Percentiles rank a stretch among this genome's conserved stretches.
Conservation (phyloP, 345 rosid species). For the Linum lewisii region DNA sequence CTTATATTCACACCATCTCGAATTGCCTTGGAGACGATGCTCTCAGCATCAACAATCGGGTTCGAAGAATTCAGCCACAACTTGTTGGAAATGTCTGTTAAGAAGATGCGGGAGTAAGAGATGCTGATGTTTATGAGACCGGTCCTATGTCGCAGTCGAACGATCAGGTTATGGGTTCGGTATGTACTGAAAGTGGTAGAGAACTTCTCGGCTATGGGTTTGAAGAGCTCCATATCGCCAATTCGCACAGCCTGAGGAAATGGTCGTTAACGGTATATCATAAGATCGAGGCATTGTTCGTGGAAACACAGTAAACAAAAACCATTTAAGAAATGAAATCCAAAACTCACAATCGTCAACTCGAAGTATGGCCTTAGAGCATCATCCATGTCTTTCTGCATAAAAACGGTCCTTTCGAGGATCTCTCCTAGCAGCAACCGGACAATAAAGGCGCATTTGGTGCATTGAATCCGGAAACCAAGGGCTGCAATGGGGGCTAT, state of each 20-base stretch:
- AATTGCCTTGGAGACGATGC: slow-evolving; percentile 76
- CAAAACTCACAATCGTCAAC: slow-evolving; percentile 68
- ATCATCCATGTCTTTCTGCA: slow-evolving; percentile 84
- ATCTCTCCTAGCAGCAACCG: slow-evolving; percentile 73
- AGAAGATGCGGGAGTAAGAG: slow-evolving; percentile 63
- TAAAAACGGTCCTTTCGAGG: slow-evolving; percentile 69
- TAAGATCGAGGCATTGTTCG: no score
- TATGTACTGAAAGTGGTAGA: slow-evolving; percentile 44
- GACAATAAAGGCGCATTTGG: slow-evolving; percentile 78
- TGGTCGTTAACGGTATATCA: no score
- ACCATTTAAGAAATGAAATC: no score
- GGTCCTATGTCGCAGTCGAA: slow-evolving; percentile 67
- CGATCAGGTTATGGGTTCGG: slow-evolving; percentile 57
- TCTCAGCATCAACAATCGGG: slow-evolving; percentile 71
- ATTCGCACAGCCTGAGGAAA: slow-evolving; percentile 61
- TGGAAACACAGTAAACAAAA: no score
- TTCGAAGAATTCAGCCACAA: slow-evolving; percentile 46
- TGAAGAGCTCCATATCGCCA: slow-evolving; percentile 86
- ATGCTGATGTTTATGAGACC: slow-evolving; percentile 69
- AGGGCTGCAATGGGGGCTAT: slow-evolving; percentile 72
- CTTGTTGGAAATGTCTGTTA: slow-evolving; percentile 57
- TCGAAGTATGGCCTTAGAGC: slow-evolving; percentile 78
- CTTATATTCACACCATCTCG: slow-evolving; percentile 37
- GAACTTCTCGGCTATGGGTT: slow-evolving; percentile 60
- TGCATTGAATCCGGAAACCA: slow-evolving; percentile 72